Percentiles rank a stretch among this genome's conserved stretches.
These are phyloP conservation scores for Cordyceps cicadae DNA, from an alignment of 2,329 filamentous ascomycete species.

Conservation along the genomic window DNA sequence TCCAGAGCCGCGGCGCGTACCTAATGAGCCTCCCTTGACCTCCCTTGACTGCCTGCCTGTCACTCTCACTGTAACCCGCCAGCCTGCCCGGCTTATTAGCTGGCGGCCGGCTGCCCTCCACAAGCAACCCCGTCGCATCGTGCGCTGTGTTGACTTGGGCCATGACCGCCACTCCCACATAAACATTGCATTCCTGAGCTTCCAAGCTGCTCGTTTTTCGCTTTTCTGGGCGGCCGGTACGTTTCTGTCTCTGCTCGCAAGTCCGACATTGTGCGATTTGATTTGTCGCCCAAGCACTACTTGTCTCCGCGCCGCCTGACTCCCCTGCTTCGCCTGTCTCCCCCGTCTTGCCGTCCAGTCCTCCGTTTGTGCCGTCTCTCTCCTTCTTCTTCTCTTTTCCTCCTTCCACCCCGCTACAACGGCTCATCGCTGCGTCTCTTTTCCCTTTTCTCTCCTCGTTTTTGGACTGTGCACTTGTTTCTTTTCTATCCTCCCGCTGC, in stretches of 20 bases:
- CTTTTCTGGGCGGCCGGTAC: slow-evolving; percentile 11
- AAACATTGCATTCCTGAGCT: slow-evolving; percentile 16
- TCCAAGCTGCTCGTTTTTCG: slow-evolving; percentile 11
- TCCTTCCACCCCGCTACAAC: slow-evolving; percentile 3
- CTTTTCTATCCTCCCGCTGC: background rate
- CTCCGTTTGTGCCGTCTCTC: slow-evolving; percentile 7
- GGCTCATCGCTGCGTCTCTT: slow-evolving; percentile 3
- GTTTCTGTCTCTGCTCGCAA: slow-evolving; percentile 8
- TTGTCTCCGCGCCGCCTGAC: background rate
- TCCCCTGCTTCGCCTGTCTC: slow-evolving; percentile 2
- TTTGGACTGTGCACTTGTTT: background rate
- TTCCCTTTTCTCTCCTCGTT: slow-evolving; percentile 11
- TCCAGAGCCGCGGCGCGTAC: background rate
- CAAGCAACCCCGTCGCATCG: background rate
- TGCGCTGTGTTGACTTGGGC: slow-evolving; percentile 14
- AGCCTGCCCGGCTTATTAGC: background rate
- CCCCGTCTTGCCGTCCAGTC: background rate
- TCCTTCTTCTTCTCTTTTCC: slow-evolving; percentile 10
- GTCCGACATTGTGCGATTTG: background rate
- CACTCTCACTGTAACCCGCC: background rate
- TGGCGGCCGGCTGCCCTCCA: background rate
- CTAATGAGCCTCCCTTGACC: slow-evolving; percentile 5
- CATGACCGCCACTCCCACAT: slow-evolving; percentile 10
- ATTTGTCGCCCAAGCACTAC: background rate
- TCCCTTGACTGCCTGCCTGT: background rate